Evolutionary conservation across 2,329 filamentous ascomycete species (phyloP).

Genomic region (Alternaria postmessia): DNA sequence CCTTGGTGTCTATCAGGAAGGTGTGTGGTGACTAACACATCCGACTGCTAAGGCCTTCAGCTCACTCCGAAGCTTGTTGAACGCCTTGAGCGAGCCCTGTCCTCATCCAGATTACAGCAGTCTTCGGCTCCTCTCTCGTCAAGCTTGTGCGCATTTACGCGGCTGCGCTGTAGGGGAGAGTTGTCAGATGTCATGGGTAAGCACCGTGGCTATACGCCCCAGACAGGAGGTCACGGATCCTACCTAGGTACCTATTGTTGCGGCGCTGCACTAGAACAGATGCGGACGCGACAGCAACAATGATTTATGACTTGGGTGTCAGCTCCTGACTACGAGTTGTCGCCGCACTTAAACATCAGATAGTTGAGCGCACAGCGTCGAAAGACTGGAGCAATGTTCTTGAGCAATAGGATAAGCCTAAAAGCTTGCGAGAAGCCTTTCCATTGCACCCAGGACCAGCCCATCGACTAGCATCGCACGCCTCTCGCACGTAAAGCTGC

Average conservation of each 20-base stretch:
- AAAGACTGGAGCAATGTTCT: not conserved
- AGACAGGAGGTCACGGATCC: not conserved
- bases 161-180: not conserved
- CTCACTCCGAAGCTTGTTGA: not conserved
- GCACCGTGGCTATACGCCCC: not conserved
- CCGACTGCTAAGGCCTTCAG: not conserved
- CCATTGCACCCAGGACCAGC: not conserved
- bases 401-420: not conserved
- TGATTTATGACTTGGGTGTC: not conserved
- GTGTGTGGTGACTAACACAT: not conserved
- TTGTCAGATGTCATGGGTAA: not conserved
- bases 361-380: too few species aligned
- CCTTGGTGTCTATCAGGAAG: not conserved
- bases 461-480: not conserved
- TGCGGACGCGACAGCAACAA: not conserved
- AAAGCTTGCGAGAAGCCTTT: not conserved
- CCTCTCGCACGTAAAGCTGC: not conserved
- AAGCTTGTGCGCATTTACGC: not conserved
- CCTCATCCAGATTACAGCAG: not conserved
- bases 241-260: not conserved
- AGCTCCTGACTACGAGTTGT: not conserved
- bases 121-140: not conserved
- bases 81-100: not conserved
- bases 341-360: not conserved
- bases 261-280: not conserved